phyloP scores from a whole-genome alignment of 352 stramenopile species.

The Peronospora belbahrii region DNA sequence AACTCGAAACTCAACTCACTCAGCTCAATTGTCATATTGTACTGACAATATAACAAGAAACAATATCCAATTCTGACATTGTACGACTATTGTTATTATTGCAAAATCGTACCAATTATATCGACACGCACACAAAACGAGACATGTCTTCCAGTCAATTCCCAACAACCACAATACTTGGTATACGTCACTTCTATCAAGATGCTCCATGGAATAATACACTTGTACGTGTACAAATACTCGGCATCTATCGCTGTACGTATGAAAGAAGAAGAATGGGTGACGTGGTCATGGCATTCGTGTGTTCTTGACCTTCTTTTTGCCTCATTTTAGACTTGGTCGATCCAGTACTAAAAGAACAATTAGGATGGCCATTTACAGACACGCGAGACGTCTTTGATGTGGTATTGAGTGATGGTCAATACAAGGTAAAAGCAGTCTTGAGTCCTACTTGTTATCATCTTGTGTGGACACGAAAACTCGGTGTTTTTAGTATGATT shows the following conservation, averaged over 20 bases:
- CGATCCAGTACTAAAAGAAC: slow-evolving; percentile 34
- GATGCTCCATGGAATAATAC: not conserved
- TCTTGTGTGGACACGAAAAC: slow-evolving; percentile 33
- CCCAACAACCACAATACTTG: slow-evolving; percentile 33
- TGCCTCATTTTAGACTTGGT: slow-evolving; percentile 32
- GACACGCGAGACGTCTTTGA: slow-evolving; percentile 45
- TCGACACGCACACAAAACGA: no score
- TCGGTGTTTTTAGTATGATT: slow-evolving; percentile 29
- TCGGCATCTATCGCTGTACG: slow-evolving; percentile 52
- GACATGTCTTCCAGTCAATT: no score
- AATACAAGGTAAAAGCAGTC: slow-evolving; percentile 44
- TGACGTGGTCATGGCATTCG: no score
- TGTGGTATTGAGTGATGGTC: slow-evolving; percentile 53
- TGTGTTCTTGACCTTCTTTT: no score
- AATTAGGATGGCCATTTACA: slow-evolving; percentile 18
- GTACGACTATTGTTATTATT: no score
- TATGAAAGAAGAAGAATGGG: no score
- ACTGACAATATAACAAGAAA: no score
- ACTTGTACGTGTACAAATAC: slow-evolving; percentile 36
- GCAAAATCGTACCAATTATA: not conserved
- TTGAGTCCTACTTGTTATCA: slow-evolving; percentile 30
- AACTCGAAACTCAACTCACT: no score
- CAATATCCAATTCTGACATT: no score
- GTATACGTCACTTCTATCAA: slow-evolving; percentile 26
- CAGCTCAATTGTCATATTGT: no score